phyloP scores from a whole-genome alignment of 2,329 filamentous ascomycete species.

The Sclerotinia borealis region DNA sequence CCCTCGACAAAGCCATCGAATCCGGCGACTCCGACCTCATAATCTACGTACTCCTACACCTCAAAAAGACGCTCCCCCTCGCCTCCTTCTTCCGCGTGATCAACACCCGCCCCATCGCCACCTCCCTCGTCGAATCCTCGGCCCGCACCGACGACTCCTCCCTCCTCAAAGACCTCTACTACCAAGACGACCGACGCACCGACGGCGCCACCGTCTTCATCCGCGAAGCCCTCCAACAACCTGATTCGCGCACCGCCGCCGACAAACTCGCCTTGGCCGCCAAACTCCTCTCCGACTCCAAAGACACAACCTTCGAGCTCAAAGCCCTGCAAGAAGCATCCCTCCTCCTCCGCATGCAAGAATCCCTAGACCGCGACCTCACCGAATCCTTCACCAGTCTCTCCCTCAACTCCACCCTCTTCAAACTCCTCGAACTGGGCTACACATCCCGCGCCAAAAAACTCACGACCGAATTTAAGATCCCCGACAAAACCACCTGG shows the following conservation, averaged over 20 bases:
- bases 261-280: conserved; percentile 87
- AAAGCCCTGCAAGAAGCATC: conserved; percentile 73
- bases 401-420: conserved; percentile 86
- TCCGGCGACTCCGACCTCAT: conserved; percentile 91
- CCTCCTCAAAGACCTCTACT: conserved; percentile 90
- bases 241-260: conserved; percentile 59
- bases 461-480: conserved; percentile 85
- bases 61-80: conserved; percentile 85
- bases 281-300: conserved; percentile 77
- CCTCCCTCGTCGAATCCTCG: conserved; percentile 80
- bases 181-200: conserved; percentile 86
- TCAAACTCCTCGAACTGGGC: conserved; percentile 75
- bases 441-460: conserved; percentile 82
- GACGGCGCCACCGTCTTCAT: conserved; percentile 87
- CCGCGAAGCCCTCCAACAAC: conserved; percentile 71
- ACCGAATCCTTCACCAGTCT: conserved; percentile 71
- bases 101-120: conserved; percentile 77
- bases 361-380: conserved; percentile 78
- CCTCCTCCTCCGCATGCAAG: conserved; percentile 77
- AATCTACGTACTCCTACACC: conserved; percentile 78
- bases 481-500: conserved; percentile 84
- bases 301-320: conserved; percentile 70
- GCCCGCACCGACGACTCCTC: conserved; percentile 71
- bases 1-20: conserved; percentile 92
- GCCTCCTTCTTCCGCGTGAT: conserved; percentile 90